Percentiles rank a stretch among this genome's conserved stretches.
Conservation (phyloP, 257 asterid species). For the Lycium ferocissimum region DNA sequence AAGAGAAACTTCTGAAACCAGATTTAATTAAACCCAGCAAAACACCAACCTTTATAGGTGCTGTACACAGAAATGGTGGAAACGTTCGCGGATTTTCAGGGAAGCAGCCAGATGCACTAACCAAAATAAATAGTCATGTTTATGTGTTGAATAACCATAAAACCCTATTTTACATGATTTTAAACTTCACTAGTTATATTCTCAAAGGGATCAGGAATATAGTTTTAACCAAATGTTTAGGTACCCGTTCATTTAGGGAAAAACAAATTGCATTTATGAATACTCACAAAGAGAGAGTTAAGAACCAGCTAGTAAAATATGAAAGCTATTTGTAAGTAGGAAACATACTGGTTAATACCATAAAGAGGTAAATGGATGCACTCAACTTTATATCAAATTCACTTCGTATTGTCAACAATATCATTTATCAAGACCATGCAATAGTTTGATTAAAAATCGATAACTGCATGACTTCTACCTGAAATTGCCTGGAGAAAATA, state of each 20-base stretch:
- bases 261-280: background rate
- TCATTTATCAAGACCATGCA: constrained; percentile 24
- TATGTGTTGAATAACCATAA: background rate
- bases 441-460: background rate
- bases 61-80: constrained; percentile 79
- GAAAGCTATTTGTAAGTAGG: background rate
- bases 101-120: constrained; percentile 73
- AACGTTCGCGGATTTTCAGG: constrained; percentile 64
- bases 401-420: background rate
- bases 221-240: constrained; percentile 19
- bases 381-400: constrained; percentile 18
- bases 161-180: background rate
- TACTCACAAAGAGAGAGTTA: background rate
- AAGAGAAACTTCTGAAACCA: constrained; percentile 11
- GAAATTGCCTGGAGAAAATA: constrained; percentile 94
- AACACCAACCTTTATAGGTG: constrained; percentile 82
- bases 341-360: background rate
- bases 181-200: background rate
- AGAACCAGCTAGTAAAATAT: background rate
- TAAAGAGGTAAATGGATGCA: constrained; percentile 13
- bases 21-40: background rate
- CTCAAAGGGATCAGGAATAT: background rate
- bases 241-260: background rate
- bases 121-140: background rate
- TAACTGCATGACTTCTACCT: constrained; percentile 51